Conservation (phyloP, 345 rosid genomes). For the Leavenworthia alabamica region DNA sequence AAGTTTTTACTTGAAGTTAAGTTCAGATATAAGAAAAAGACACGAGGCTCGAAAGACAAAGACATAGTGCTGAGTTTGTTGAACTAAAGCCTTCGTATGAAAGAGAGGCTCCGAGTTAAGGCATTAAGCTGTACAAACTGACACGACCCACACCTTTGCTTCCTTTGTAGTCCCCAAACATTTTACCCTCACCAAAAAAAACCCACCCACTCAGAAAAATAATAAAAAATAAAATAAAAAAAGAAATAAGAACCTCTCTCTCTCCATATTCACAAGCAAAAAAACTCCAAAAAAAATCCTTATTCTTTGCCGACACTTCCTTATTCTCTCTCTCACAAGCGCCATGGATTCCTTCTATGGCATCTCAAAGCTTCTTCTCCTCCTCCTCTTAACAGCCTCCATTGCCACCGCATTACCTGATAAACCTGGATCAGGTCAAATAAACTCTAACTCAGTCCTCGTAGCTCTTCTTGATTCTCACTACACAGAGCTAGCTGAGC, state of each 20-base stretch:
- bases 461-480: slow-evolving; percentile 94
- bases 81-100: neutral
- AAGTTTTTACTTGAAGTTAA: slow-evolving; percentile 22
- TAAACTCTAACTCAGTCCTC: slow-evolving; percentile 89
- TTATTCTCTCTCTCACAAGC: slow-evolving; percentile 21
- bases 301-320: slow-evolving; percentile 31
- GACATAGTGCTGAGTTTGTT: slow-evolving; percentile 15
- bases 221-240: too few relatives aligned
- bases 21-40: slow-evolving; percentile 22
- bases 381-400: slow-evolving; percentile 26
- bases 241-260: neutral
- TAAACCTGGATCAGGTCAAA: slow-evolving; percentile 37
- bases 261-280: slow-evolving; percentile 21
- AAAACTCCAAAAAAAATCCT: slow-evolving; percentile 5
- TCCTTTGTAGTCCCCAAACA: neutral
- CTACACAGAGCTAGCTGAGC: slow-evolving; percentile 84
- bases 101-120: slow-evolving; percentile 1
- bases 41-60: slow-evolving; percentile 19
- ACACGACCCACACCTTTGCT: slow-evolving; percentile 17
- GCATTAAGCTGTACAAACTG: slow-evolving; percentile 4
- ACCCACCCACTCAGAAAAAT: too few relatives aligned
- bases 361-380: slow-evolving; percentile 27
- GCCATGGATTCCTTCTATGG: slow-evolving; percentile 57
- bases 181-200: neutral
- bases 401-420: slow-evolving; percentile 45